Conservation (phyloP, 768 basidiomycete genomes). For the Glaciozyma martinii region DNA sequence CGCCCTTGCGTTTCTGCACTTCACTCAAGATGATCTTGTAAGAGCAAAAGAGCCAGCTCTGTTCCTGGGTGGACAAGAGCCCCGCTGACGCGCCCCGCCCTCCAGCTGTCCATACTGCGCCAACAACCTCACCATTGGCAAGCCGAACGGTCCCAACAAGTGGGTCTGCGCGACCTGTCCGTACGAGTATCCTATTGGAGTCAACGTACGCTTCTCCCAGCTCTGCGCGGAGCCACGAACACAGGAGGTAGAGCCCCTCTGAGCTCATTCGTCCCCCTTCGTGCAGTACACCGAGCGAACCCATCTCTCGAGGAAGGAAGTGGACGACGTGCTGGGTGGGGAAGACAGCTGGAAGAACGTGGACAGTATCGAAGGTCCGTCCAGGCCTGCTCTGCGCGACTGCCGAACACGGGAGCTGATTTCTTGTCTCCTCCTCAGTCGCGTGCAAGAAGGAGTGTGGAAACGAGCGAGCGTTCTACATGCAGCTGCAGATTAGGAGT, state of each 20-base stretch:
- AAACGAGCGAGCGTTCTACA: slow-evolving; percentile 75
- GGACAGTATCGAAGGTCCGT: slow-evolving; percentile 67
- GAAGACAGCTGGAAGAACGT: slow-evolving; percentile 91
- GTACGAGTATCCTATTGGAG: slow-evolving; percentile 37
- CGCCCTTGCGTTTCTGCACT: too few species aligned
- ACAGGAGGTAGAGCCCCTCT: neutral
- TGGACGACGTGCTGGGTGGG: slow-evolving; percentile 92
- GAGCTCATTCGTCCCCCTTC: neutral
- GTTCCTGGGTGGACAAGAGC: too few species aligned
- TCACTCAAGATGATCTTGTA: slow-evolving; percentile 6
- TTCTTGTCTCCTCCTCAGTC: slow-evolving; percentile 2
- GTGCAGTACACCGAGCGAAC: slow-evolving; percentile 79
- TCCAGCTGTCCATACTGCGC: slow-evolving; percentile 75
- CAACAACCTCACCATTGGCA: slow-evolving; percentile 63
- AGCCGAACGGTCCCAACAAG: slow-evolving; percentile 68
- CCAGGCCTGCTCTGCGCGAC: neutral
- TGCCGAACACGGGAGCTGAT: neutral
- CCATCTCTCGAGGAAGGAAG: slow-evolving; percentile 76
- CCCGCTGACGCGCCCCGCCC: too few species aligned
- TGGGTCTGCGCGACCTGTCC: slow-evolving; percentile 91
- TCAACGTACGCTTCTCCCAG: neutral
- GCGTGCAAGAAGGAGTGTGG: slow-evolving; percentile 63
- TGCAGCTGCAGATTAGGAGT: slow-evolving; percentile 80
- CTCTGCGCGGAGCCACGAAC: neutral
- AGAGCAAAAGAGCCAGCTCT: too few species aligned